Evolutionary conservation across 257 asterid species (phyloP).

Genomic region (Scutellaria barbata): DNA sequence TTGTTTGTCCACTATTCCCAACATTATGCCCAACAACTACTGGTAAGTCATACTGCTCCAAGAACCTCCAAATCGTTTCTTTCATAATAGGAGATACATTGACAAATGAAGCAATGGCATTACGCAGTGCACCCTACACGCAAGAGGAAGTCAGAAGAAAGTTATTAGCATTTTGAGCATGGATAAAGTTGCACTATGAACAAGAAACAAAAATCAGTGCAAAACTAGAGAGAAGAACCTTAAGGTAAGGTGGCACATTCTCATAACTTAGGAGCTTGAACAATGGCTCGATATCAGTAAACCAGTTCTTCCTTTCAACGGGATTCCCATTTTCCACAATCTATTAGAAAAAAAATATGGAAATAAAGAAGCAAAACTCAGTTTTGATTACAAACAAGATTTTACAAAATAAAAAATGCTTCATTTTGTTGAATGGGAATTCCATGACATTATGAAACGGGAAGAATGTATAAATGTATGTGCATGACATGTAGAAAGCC

Average conservation of each 20-base stretch:
- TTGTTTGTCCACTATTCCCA: conserved; percentile 57
- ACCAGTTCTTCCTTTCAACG: conserved; percentile 86
- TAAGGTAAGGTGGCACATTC: conserved; percentile 97
- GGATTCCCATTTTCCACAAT: conserved; percentile 87
- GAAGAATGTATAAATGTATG: background rate
- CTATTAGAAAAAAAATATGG: conserved; percentile 45
- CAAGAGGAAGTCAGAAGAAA: conserved; percentile 32
- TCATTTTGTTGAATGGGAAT: conserved; percentile 7
- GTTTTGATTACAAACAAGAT: conserved; percentile 6
- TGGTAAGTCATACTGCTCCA: conserved; percentile 96
- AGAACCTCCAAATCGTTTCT: conserved; percentile 88
- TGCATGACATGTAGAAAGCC: conserved; percentile 19
- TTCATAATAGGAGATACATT: conserved; percentile 78
- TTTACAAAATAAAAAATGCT: background rate
- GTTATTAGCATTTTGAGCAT: conserved; percentile 11
- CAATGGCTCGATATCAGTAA: conserved; percentile 91
- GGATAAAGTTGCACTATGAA: conserved; percentile 28
- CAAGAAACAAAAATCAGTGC: conserved; percentile 24
- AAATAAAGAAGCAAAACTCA: conserved; percentile 12
- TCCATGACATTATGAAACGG: conserved; percentile 17
- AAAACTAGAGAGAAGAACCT: conserved; percentile 52
- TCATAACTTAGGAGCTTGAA: conserved; percentile 96
- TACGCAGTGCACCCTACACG: conserved; percentile 84
- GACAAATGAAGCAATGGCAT: conserved; percentile 80
- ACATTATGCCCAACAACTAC: conserved; percentile 79